Evolutionary conservation across 768 basidiomycete species (phyloP), one percentile per base, ranked within the genome.

Genomic region (Phylloporus sp.): DNA sequence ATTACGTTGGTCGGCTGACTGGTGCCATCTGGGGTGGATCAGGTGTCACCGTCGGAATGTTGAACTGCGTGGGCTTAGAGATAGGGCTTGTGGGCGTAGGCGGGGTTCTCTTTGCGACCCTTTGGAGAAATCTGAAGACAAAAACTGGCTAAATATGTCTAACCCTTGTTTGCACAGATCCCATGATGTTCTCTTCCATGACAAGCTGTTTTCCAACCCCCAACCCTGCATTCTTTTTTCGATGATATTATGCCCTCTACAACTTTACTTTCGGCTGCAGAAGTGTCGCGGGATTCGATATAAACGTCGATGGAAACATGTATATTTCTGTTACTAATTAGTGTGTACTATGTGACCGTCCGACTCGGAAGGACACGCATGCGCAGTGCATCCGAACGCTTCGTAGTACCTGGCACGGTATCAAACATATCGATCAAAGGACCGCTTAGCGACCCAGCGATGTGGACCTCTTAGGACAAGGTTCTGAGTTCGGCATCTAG

Each of bases 21-120:
- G 86, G 85, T 0, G 82, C 84, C 6, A 72, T 88, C 28, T 83
- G 83, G 76, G 86, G 85, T 40, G 86, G 84, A 5, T 76, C 78
- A 11, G 85, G 85, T 20, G 70, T 76, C 8, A 58, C 42, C 7
- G 59, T 63, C 10, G 85, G 84, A 22, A 86, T 86, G 84, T 47
- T 71, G 46, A 77, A 74, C 43, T 88, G 79, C 47, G 70, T 82
- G 3, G 80, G 79, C 16, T 59, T 86, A 50, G 79, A 86, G 66
- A 74, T 86, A 48, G 80, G 72, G 4, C 69, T 85, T 1, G 80
- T 85, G 1, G 81, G 79, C 1, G 64, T 86, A 29, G 84, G 85
- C 4, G 75, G 70, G 1, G 54, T 80, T 31, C 71, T 86, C 59
- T 81, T 80, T 58, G 61, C 70, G 42, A 74, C 72, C 1, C 65